Conservation (phyloP, 2,329 filamentous ascomycete species). For the Ambrosiella beaveri region DNA sequence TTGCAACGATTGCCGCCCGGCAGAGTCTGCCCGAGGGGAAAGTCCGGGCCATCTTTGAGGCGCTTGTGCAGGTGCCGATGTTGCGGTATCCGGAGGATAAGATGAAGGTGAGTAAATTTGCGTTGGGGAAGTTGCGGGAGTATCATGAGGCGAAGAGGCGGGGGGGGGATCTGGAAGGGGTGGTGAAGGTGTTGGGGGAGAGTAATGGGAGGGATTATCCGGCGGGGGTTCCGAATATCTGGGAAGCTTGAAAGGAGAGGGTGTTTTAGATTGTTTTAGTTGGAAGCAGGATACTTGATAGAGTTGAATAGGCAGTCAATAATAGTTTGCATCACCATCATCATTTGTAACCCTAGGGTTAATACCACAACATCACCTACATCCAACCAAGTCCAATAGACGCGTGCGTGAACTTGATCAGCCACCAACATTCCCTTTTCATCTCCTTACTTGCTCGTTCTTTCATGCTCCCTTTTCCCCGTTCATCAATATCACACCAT, state of each 20-base stretch:
- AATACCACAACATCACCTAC: too few species aligned
- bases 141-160: conserved; percentile 27
- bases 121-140: conserved; percentile 25
- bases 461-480: too few species aligned
- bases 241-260: neutral
- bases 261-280: neutral
- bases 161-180: conserved; percentile 12
- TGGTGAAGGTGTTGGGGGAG: conserved; percentile 9
- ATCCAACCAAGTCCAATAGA: too few species aligned
- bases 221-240: conserved; percentile 7
- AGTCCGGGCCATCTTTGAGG: conserved; percentile 30
- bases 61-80: conserved; percentile 31
- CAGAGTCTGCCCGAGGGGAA: conserved; percentile 26
- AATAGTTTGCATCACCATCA: too few species aligned
- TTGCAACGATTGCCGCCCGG: conserved; percentile 27
- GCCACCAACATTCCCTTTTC: too few species aligned
- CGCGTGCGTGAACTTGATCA: too few species aligned
- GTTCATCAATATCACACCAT: too few species aligned
- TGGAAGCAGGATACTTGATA: too few species aligned
- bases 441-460: too few species aligned
- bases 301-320: too few species aligned
- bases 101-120: conserved; percentile 25
- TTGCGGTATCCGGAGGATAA: conserved; percentile 27
- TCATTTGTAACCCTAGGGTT: too few species aligned
- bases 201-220: conserved; percentile 10